Base-by-base conservation (phyloP, 495 filamentous ascomycete genomes). In the Thermochaetoides thermophila region DNA sequence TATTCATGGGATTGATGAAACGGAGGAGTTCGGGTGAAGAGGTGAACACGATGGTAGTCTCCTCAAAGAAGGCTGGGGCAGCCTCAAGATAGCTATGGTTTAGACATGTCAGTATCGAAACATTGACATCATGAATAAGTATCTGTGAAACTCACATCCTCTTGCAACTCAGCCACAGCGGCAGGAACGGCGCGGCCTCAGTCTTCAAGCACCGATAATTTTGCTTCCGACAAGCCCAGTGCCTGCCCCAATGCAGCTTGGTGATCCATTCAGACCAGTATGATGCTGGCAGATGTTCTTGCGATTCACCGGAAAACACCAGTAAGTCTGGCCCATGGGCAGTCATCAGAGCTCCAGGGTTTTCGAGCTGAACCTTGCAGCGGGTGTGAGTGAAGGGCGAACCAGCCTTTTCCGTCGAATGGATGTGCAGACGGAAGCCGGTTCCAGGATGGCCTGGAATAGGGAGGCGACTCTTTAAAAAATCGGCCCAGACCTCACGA, bases 1-100 rank as follows among this genome's bases (percentile, higher is more conserved):
- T n/a, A n/a, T n/a, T n/a, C n/a, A n/a, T n/a, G n/a, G n/a, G 33
- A 23, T 39, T 9, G 34, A 53, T 43, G 40, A 48, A 53, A 7
- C 17, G 20, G 7, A 40, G 20, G n/a, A 40, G 44, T 28, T 50
- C 50, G 21, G 34, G 27, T 0, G 47, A 46, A 9, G 44, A 40
- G 14, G 40, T 48, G 34, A 53, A 50, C 28, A 48, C 33, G 8
- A 30, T 40, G 0, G 47, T 48, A 29, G 46, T 34, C 12, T 13
- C 30, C 15, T 50, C 38, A 36, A 50, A 46, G 27, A 49, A 42
- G 14, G 39, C 43, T 3, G 24, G 18, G 2, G 37, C 32, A 7
- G 50, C 20, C 25, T 53, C 50, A 27, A 31, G 19, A 31, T 52
- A 45, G 31, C 48, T 52, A 16, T 16, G 14, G 6, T 10, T 9